Base-by-base conservation (phyloP, 2,329 filamentous ascomycete genomes). In the Neodidymelliopsis sp. region DNA sequence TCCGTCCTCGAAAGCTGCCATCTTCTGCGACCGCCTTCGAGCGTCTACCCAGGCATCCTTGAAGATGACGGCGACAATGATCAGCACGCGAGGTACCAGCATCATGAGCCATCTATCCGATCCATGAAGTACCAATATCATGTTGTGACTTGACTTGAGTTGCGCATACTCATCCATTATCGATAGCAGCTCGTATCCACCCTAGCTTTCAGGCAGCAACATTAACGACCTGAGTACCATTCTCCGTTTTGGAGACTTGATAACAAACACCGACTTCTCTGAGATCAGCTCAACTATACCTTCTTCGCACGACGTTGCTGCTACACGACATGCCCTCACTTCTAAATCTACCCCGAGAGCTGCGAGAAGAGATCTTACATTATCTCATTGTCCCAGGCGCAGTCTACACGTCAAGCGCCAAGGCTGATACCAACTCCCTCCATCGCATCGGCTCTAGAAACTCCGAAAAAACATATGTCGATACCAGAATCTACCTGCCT, bases 401-500 rank as follows among this genome's bases (percentile, higher is more conserved):
- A n/a, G 54, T 69, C 1, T 67, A 56, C 34, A 65, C 60, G 5
- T 69, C 65, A 6, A 59, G 51, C 23, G 39, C 50, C 9, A 56
- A 43, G 2, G 38, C 49, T 6, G 36, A 59, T 13, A 59, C 56
- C 2, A 19, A 41, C 4, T 39, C 56, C n/a, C 30, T 60, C 4
- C 42, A 60, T 25, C 56, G 41, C 0, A 19, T 4, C 10, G 29
- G 27, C 9, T 37, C 39, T 1, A 59, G 29, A 31, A 47, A 39
- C 8, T 12, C 18, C 2, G 27, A 49, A 4, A 31, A 51, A 2
- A 47, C 59, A 0, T 66, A 63, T 20, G 20, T 71, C 16, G 66
- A 71, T 33, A 61, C 62, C 13, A 62, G 66, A 12, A 66, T 68
- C 31, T 65, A 60, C 35, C 18, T 70, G 4, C 65, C 66, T 8